Evolutionary conservation across 352 stramenopile genomes (phyloP).

Genomic region (Pythium utonaiense): DNA sequence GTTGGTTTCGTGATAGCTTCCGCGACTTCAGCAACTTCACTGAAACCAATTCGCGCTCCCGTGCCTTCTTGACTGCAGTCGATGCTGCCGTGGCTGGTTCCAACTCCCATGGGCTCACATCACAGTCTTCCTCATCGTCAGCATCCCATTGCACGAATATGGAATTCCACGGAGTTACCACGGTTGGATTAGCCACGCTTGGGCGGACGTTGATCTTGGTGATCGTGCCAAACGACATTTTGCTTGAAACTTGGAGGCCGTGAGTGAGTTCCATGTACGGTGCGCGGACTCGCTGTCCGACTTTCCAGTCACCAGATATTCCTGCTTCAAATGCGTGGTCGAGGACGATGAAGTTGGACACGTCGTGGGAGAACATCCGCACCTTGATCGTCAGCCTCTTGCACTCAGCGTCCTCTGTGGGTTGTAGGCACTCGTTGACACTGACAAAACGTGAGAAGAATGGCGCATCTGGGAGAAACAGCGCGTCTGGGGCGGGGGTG

Average conservation of each 20-base stretch:
- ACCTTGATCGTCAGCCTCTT: conserved; percentile 63
- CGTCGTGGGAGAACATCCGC: conserved; percentile 70
- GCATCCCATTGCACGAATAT: conserved; percentile 71
- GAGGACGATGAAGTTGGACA: conserved; percentile 84
- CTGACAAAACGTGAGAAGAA: conserved; percentile 65
- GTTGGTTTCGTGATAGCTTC: conserved; percentile 44
- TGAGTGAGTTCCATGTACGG: conserved; percentile 68
- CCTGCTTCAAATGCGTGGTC: conserved; percentile 78
- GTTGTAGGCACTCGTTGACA: conserved; percentile 57
- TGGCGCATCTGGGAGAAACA: conserved; percentile 16
- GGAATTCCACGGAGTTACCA: conserved; percentile 73
- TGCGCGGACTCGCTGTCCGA: conserved; percentile 73
- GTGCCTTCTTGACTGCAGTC: conserved; percentile 39
- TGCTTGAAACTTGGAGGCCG: conserved; percentile 50
- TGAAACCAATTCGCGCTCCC: conserved; percentile 33
- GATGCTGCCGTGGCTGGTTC: conserved; percentile 38
- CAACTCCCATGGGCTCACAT: conserved; percentile 79
- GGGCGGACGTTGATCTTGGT: conserved; percentile 26
- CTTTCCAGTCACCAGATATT: conserved; percentile 63
- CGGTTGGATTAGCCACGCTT: conserved; percentile 12
- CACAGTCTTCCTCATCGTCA: conserved; percentile 57
- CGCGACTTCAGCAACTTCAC: conserved; percentile 47
- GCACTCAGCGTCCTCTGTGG: conserved; percentile 30
- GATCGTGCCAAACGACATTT: conserved; percentile 66
- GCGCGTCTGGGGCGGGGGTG: conserved; percentile 27